A percentile compares a stretch with the other conserved stretches of the same genome.
These are phyloP conservation scores for Noccaea caerulescens DNA, from an alignment of 345 rosid genomes.

Conservation along the genomic window DNA sequence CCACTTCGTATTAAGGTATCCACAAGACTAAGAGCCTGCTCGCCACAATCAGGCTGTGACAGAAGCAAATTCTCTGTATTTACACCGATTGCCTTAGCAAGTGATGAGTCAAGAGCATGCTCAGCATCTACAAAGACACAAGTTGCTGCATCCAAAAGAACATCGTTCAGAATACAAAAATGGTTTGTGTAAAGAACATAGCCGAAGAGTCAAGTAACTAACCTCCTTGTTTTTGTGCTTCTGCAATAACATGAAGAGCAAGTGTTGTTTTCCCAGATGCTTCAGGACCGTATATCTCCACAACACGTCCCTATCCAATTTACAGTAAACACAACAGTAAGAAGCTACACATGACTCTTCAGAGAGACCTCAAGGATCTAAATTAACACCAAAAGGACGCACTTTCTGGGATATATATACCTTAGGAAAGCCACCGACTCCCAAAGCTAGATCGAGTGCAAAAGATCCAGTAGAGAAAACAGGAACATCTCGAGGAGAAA, in stretches of 20 bases:
- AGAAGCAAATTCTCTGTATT: constrained; percentile 90
- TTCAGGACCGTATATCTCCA: constrained; percentile 98
- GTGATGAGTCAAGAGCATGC: constrained; percentile 95
- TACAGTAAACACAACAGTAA: constrained; percentile 8
- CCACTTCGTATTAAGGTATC: constrained; percentile 93
- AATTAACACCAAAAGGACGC: constrained; percentile 1
- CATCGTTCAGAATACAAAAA: constrained; percentile 19
- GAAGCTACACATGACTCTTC: constrained; percentile 27
- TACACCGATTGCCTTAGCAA: constrained; percentile 88
- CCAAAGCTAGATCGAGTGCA: constrained; percentile 80
- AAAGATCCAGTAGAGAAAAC: constrained; percentile 93
- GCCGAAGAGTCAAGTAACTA: not conserved
- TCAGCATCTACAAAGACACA: constrained; percentile 98
- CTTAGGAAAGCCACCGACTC: constrained; percentile 96
- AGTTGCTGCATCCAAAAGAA: constrained; percentile 53
- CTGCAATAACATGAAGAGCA: constrained; percentile 94
- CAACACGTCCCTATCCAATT: constrained; percentile 84
- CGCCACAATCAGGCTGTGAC: constrained; percentile 98
- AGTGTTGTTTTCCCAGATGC: constrained; percentile 99
- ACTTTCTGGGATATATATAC: constrained; percentile 43
- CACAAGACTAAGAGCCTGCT: constrained; percentile 96
- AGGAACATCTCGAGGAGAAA: constrained; percentile 66
- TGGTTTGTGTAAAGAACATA: constrained; percentile 10
- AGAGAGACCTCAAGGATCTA: constrained; percentile 18
- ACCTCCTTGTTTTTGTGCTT: constrained; percentile 99